Conservation (phyloP, 2,329 filamentous ascomycete species). For the Pestalotiopsis sp. region DNA sequence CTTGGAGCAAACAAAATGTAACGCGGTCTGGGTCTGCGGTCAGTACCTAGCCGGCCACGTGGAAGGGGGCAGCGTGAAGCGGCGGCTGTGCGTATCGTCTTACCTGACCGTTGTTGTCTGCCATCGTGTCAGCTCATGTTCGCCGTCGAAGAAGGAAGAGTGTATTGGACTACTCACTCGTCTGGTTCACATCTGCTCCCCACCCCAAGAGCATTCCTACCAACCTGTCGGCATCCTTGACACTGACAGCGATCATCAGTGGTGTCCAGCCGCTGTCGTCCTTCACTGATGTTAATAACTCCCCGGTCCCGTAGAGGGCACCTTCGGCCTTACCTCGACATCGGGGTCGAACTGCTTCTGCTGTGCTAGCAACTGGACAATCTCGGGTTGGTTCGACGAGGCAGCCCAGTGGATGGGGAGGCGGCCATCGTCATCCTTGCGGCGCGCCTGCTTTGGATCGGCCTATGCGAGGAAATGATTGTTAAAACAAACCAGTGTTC, state of each 20-base stretch:
- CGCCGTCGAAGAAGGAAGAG: not conserved
- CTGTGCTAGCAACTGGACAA: slow-evolving; percentile 73
- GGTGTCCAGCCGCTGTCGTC: slow-evolving; percentile 83
- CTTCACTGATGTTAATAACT: slow-evolving; percentile 34
- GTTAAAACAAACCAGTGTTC: not conserved
- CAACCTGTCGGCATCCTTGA: slow-evolving; percentile 71
- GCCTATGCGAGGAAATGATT: slow-evolving; percentile 49
- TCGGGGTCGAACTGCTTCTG: slow-evolving; percentile 81
- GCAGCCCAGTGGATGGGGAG: slow-evolving; percentile 93
- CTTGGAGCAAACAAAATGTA: slow-evolving; percentile 93
- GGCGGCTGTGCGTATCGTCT: slow-evolving; percentile 8
- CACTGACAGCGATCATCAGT: slow-evolving; percentile 79
- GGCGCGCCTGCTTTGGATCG: slow-evolving; percentile 74
- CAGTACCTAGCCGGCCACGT: not conserved
- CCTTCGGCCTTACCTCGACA: slow-evolving; percentile 59
- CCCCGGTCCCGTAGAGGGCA: not conserved
- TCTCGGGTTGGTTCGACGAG: slow-evolving; percentile 77
- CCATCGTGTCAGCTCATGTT: slow-evolving; percentile 17
- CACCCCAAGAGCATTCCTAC: slow-evolving; percentile 69
- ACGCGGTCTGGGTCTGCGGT: slow-evolving; percentile 64
- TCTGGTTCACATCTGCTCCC: slow-evolving; percentile 73
- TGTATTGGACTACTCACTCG: slow-evolving; percentile 50
- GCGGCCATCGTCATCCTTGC: slow-evolving; percentile 83
- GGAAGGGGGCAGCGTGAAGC: not conserved
- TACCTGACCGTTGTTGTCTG: slow-evolving; percentile 69